These are phyloP conservation scores for Cenchrus purpureus DNA, from an alignment of 176 grass and related monocot genomes.

Conservation along the genomic window DNA sequence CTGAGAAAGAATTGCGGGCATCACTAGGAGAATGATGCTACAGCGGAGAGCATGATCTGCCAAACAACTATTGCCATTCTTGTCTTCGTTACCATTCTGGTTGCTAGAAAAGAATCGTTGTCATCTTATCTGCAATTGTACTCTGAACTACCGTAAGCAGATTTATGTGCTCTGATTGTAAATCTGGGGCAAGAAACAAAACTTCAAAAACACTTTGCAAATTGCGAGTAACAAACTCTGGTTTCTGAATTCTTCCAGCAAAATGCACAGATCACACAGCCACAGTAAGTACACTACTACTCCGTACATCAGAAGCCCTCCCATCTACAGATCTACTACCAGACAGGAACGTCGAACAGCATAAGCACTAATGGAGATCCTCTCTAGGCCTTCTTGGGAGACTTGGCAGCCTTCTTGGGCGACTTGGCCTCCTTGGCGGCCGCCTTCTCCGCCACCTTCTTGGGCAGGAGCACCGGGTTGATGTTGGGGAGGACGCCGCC, in stretches of 20 bases:
- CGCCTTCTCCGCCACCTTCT: slow-evolving; percentile 33
- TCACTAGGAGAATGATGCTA: neutral
- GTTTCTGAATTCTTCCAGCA: neutral
- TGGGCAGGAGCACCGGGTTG: slow-evolving; percentile 30
- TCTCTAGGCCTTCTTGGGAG: slow-evolving; percentile 28
- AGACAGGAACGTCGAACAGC: neutral
- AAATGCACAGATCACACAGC: neutral
- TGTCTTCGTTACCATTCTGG: too few relatives aligned
- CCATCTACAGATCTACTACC: slow-evolving; percentile 16
- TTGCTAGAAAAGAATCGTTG: too few relatives aligned
- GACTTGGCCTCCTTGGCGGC: slow-evolving; percentile 34
- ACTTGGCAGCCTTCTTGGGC: slow-evolving; percentile 22
- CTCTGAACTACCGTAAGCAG: neutral
- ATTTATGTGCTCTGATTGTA: neutral
- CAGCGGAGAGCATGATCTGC: neutral
- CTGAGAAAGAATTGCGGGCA: too few relatives aligned
- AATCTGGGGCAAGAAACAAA: neutral
- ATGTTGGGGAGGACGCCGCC: slow-evolving; percentile 46
- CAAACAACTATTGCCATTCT: too few relatives aligned
- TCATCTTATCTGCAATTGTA: neutral
- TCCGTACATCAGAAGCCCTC: neutral
- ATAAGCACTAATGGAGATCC: neutral
- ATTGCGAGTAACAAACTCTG: neutral
- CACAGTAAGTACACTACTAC: neutral
- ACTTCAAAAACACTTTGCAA: neutral